Evolutionary conservation across 176 grass and related monocot genomes (phyloP).

Genomic region (Aechmea fasciata): DNA sequence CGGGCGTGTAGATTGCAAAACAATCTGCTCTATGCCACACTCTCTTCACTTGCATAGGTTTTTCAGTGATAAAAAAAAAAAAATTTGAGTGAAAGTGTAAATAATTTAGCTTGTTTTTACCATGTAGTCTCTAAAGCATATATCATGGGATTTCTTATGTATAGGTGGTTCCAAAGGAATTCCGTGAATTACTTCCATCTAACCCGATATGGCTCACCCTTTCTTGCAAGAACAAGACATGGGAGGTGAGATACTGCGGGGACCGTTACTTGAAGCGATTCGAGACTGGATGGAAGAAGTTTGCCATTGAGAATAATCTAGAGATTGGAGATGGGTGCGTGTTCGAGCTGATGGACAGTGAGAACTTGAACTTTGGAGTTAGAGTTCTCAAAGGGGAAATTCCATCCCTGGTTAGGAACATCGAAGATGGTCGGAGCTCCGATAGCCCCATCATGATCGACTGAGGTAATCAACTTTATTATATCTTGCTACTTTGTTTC

Average conservation of each 20-base stretch:
- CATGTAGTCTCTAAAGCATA: background rate
- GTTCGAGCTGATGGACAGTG: constrained; percentile 31
- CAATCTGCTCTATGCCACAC: no score
- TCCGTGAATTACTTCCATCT: constrained; percentile 23
- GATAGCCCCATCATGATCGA: constrained; percentile 43
- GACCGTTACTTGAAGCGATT: constrained; percentile 16
- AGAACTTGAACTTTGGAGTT: constrained; percentile 30
- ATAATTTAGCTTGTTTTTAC: background rate
- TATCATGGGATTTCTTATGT: no score
- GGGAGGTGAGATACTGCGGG: constrained; percentile 35
- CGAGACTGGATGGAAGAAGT: constrained; percentile 24
- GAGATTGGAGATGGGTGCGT: constrained; percentile 33
- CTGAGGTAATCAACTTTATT: constrained; percentile 12
- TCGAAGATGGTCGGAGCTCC: constrained; percentile 26
- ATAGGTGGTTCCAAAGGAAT: constrained; percentile 27
- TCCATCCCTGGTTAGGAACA: constrained; percentile 6
- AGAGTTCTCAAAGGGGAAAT: constrained; percentile 33
- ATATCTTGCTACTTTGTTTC: background rate
- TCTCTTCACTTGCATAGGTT: no score
- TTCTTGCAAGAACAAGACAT: constrained; percentile 9
- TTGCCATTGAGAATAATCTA: constrained; percentile 29
- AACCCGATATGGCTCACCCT: constrained; percentile 1
- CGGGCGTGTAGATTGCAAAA: no score
- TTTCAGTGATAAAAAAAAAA: no score
- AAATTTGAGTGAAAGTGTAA: no score